Percentiles rank a stretch among this genome's conserved stretches.
These are phyloP conservation scores for Sophora flavescens DNA, from an alignment of 306 rosid species.

Conservation along the genomic window DNA sequence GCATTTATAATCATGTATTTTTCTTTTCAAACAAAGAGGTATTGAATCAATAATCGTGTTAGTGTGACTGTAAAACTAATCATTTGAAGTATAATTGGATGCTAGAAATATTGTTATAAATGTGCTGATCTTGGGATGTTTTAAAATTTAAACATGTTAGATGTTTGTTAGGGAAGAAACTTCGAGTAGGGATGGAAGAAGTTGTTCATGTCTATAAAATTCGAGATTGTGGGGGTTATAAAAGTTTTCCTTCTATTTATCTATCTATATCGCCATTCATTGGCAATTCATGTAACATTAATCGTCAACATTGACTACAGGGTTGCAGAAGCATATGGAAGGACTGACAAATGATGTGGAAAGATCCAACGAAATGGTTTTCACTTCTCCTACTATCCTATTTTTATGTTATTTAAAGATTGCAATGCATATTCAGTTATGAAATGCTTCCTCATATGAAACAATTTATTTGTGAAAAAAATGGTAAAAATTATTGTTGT, in stretches of 20 bases:
- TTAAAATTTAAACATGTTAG: too few species aligned
- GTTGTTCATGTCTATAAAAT: constrained; percentile 22
- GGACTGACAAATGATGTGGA: constrained; percentile 91
- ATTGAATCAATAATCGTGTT: not conserved
- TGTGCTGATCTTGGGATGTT: too few species aligned
- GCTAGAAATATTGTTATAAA: too few species aligned
- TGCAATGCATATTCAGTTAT: constrained; percentile 9
- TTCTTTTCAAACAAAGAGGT: constrained; percentile 19
- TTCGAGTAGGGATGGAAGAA: constrained; percentile 8
- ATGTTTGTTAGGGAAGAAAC: too few species aligned
- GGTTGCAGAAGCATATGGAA: constrained; percentile 79
- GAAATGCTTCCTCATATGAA: constrained; percentile 18
- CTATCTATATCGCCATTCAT: not conserved
- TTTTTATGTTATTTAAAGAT: constrained; percentile 11
- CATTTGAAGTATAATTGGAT: constrained; percentile 23
- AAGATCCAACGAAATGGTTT: constrained; percentile 91
- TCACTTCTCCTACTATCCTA: constrained; percentile 20
- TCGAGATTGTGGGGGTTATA: not conserved
- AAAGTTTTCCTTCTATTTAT: not conserved
- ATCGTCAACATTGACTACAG: constrained; percentile 54
- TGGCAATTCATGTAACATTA: constrained; percentile 18
- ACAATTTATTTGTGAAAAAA: not conserved
- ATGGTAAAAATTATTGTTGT: not conserved
- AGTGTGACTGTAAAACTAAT: not conserved
- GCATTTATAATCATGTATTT: constrained; percentile 35